Conservation (phyloP, 2,329 filamentous ascomycete species). For the Microdochium nivale region DNA sequence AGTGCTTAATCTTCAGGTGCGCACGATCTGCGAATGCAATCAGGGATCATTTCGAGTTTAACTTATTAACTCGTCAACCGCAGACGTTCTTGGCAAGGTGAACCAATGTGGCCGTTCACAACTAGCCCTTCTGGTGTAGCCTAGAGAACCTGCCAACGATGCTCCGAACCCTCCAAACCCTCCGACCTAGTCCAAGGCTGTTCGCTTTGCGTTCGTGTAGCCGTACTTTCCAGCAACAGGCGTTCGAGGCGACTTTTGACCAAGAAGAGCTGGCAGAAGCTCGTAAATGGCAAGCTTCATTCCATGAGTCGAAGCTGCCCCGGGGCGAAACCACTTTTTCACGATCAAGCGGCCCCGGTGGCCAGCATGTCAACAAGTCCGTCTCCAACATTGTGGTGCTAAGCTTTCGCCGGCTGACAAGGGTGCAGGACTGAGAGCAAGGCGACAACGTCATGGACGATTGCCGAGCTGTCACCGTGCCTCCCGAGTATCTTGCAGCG, state of each 20-base stretch:
- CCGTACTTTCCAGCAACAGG: conserved; percentile 20
- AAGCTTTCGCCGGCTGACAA: neutral
- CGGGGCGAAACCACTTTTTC: conserved; percentile 44
- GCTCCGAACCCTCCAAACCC: neutral
- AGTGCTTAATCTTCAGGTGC: no score
- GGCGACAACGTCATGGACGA: conserved; percentile 43
- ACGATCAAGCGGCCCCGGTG: conserved; percentile 52
- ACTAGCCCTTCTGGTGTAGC: no score
- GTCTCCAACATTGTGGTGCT: conserved; percentile 7
- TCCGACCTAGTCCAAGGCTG: neutral
- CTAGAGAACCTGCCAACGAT: neutral
- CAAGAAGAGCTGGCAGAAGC: conserved; percentile 40
- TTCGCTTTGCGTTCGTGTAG: neutral
- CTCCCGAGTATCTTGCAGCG: conserved; percentile 40
- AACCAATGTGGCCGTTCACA: no score
- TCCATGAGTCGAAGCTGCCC: conserved; percentile 34
- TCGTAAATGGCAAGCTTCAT: conserved; percentile 39
- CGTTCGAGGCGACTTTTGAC: conserved; percentile 41
- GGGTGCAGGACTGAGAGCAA: conserved; percentile 48
- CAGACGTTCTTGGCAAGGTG: no score
- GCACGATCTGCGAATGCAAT: no score
- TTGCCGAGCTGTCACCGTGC: conserved; percentile 33
- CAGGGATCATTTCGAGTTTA: no score
- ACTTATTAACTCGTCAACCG: no score
- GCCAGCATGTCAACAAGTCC: conserved; percentile 56